phyloP scores from a whole-genome alignment of 345 rosid genomes.

The Punica granatum region DNA sequence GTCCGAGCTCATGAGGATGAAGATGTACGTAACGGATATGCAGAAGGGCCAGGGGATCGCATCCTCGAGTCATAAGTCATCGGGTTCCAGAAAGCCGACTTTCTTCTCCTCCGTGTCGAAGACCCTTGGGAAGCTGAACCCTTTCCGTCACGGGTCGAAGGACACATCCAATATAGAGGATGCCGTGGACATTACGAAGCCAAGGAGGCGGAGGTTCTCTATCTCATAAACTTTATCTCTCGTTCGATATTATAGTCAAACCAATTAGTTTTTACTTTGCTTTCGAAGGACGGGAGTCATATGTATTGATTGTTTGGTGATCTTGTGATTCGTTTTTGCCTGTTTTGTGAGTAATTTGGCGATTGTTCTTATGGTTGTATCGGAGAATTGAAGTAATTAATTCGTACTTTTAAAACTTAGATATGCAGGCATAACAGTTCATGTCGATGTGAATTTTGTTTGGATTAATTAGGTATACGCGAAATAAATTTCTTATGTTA shows the following conservation, averaged over 20 bases:
- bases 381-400: background rate
- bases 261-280: background rate
- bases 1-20: slow-evolving; percentile 81
- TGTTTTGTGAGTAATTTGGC: background rate
- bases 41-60: slow-evolving; percentile 36
- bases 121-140: slow-evolving; percentile 78
- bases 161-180: slow-evolving; percentile 77
- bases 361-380: background rate
- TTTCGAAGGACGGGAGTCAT: background rate
- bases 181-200: slow-evolving; percentile 56
- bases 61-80: slow-evolving; percentile 10
- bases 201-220: slow-evolving; percentile 91
- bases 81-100: slow-evolving; percentile 24
- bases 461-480: too few relatives aligned
- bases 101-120: slow-evolving; percentile 87
- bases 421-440: too few relatives aligned
- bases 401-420: too few relatives aligned
- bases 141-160: slow-evolving; percentile 75
- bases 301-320: background rate
- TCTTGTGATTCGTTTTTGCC: background rate
- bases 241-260: background rate
- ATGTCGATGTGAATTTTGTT: too few relatives aligned
- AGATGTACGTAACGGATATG: slow-evolving; percentile 57
- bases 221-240: slow-evolving; percentile 33
- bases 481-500: too few relatives aligned